These are phyloP conservation scores for Myxozyma geophila DNA, from an alignment of 805 yeast genomes.

Conservation along the genomic window DNA sequence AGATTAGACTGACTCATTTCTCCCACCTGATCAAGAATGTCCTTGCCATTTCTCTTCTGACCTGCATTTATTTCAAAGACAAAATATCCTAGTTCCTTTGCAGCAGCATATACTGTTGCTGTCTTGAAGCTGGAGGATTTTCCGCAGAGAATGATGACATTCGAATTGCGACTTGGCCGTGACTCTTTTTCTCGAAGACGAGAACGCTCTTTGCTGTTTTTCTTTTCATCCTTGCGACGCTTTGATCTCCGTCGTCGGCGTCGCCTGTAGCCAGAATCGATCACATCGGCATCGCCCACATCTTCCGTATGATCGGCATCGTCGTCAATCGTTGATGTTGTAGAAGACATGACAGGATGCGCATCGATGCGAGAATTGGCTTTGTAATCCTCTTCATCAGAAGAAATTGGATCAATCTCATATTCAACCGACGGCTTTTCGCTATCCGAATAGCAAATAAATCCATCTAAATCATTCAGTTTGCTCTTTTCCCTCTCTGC, in stretches of 20 bases:
- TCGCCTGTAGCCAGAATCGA: slow-evolving; percentile 2
- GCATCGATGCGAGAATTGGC: not conserved
- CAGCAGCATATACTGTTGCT: slow-evolving; percentile 68
- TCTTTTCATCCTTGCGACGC: not conserved
- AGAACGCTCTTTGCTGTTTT: slow-evolving; percentile 1
- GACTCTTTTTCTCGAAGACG: slow-evolving; percentile 1
- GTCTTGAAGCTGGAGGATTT: slow-evolving; percentile 79
- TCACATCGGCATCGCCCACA: slow-evolving; percentile 5
- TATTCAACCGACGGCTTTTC: slow-evolving; percentile 42
- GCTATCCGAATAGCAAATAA: slow-evolving; percentile 42
- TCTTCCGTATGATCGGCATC: slow-evolving; percentile 10
- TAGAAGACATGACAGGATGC: not conserved
- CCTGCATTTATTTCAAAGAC: slow-evolving; percentile 82
- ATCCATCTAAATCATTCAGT: slow-evolving; percentile 34
- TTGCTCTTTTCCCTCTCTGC: slow-evolving; percentile 1
- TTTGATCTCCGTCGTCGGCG: slow-evolving; percentile 14
- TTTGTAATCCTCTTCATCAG: slow-evolving; percentile 31
- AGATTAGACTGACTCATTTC: slow-evolving; percentile 86
- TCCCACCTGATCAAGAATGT: slow-evolving; percentile 62
- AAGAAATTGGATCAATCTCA: slow-evolving; percentile 23
- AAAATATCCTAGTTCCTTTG: slow-evolving; percentile 65
- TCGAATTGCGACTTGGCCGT: slow-evolving; percentile 30
- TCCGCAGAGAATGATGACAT: slow-evolving; percentile 67
- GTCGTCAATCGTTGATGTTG: not conserved
- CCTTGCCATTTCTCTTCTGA: slow-evolving; percentile 73